These are phyloP conservation scores for Cladobotryum mycophilum DNA, from an alignment of 2,329 filamentous ascomycete genomes.

Conservation along the genomic window DNA sequence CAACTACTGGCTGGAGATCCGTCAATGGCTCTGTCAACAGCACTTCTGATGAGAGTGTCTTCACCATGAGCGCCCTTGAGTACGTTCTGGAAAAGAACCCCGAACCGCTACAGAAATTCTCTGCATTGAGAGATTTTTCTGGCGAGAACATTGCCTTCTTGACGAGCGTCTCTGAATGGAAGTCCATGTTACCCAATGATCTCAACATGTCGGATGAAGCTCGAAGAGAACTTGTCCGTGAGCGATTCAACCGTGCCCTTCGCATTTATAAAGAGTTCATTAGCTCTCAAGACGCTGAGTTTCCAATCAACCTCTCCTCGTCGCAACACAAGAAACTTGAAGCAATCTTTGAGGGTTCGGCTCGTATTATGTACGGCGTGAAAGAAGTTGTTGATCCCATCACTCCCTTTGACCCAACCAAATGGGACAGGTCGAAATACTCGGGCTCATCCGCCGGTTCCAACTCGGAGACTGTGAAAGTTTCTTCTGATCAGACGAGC, in stretches of 20 bases:
- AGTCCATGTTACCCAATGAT: slow-evolving; percentile 29
- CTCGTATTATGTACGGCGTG: slow-evolving; percentile 36
- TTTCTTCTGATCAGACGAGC: not conserved
- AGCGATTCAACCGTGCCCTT: slow-evolving; percentile 52
- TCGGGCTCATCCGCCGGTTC: not conserved
- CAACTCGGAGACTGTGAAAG: not conserved
- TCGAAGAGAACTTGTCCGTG: slow-evolving; percentile 29
- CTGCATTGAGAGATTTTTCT: slow-evolving; percentile 60
- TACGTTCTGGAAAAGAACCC: slow-evolving; percentile 54
- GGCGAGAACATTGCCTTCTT: slow-evolving; percentile 67
- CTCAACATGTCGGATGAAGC: slow-evolving; percentile 11
- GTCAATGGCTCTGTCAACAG: slow-evolving; percentile 24
- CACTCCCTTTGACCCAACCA: slow-evolving; percentile 30
- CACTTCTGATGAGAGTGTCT: slow-evolving; percentile 34
- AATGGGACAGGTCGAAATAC: not conserved
- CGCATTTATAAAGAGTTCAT: slow-evolving; percentile 57
- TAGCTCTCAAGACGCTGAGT: slow-evolving; percentile 52
- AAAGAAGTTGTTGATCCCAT: slow-evolving; percentile 29
- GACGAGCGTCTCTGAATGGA: slow-evolving; percentile 52
- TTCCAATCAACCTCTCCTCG: slow-evolving; percentile 59
- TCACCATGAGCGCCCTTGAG: slow-evolving; percentile 58
- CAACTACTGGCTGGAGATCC: slow-evolving; percentile 26
- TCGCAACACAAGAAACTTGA: slow-evolving; percentile 45
- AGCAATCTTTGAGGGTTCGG: slow-evolving; percentile 47
- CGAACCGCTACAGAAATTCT: slow-evolving; percentile 55